These are phyloP conservation scores for Margaritispora aquatica DNA, from an alignment of 495 filamentous ascomycete genomes.

Conservation along the genomic window DNA sequence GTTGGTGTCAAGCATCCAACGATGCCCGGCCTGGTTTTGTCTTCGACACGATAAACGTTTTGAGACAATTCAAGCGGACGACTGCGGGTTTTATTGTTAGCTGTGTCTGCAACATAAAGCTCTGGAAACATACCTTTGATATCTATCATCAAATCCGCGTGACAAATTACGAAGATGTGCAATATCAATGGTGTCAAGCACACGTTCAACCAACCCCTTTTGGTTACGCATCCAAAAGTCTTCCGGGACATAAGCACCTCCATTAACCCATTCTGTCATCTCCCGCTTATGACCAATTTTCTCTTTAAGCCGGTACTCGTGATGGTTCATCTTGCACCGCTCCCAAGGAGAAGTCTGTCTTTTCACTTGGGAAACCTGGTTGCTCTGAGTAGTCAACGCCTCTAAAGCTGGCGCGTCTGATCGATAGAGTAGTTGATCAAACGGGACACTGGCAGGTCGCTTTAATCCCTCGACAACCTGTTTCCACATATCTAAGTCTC, in stretches of 20 bases:
- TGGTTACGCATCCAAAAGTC: constrained; percentile 35
- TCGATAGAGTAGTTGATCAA: constrained; percentile 53
- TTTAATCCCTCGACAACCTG: constrained; percentile 37
- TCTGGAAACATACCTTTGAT: constrained; percentile 49
- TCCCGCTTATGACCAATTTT: constrained; percentile 46
- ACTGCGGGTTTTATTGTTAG: constrained; percentile 30
- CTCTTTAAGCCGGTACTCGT: constrained; percentile 37
- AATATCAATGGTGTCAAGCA: constrained; percentile 65
- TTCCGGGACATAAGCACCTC: constrained; percentile 40
- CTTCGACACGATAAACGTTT: constrained; percentile 57
- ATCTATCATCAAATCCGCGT: constrained; percentile 49
- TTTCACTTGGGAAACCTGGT: constrained; percentile 1
- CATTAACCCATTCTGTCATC: constrained; percentile 50
- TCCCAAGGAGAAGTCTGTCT: constrained; percentile 45
- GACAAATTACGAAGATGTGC: constrained; percentile 41
- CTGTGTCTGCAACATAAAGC: too few relatives aligned
- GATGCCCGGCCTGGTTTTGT: constrained; percentile 48
- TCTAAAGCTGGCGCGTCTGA: constrained; percentile 35
- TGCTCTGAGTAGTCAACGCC: constrained; percentile 19
- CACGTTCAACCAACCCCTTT: constrained; percentile 39
- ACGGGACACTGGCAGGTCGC: constrained; percentile 55
- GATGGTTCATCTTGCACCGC: constrained; percentile 49
- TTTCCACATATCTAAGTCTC: constrained; percentile 26
- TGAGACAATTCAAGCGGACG: constrained; percentile 66
- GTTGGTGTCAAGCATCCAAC: constrained; percentile 65